Evolutionary conservation across 1,284 basidiomycete species (phyloP).

Genomic region (Calocybe gambosa): DNA sequence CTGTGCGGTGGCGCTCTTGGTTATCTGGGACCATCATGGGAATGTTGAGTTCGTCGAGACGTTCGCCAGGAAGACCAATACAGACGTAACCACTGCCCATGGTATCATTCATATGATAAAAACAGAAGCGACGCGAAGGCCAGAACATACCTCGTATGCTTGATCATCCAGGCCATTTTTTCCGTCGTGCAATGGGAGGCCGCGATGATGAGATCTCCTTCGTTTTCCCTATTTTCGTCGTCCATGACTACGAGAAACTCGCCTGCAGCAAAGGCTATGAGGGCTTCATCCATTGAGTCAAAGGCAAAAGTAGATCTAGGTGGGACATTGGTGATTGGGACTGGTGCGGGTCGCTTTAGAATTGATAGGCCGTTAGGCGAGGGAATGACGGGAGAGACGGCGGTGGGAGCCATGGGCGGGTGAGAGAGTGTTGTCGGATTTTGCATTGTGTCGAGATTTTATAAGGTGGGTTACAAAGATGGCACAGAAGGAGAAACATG

Average conservation of each 20-base stretch:
- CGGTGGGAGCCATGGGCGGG: constrained; percentile 20
- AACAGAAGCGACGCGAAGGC: not conserved
- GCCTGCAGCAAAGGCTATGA: constrained; percentile 74
- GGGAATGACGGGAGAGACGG: constrained; percentile 13
- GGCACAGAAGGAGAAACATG: not conserved
- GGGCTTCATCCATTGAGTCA: constrained; percentile 75
- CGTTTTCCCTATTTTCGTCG: constrained; percentile 90
- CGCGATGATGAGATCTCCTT: constrained; percentile 89
- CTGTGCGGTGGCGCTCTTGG: constrained; percentile 88
- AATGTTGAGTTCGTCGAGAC: constrained; percentile 78
- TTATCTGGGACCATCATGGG: constrained; percentile 94
- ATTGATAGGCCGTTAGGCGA: constrained; percentile 13
- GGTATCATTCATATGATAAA: not conserved
- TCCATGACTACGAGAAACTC: constrained; percentile 96
- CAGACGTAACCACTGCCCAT: constrained; percentile 87
- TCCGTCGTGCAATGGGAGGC: constrained; percentile 81
- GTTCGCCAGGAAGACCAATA: constrained; percentile 73
- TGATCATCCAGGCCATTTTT: constrained; percentile 99
- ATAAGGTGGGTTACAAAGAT: not conserved
- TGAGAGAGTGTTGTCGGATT: constrained; percentile 14
- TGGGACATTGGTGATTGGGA: constrained; percentile 19
- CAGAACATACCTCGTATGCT: constrained; percentile 79
- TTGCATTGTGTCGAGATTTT: not conserved
- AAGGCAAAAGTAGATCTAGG: constrained; percentile 39
- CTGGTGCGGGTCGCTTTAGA: constrained; percentile 19